Evolutionary conservation across 2,329 filamentous ascomycete genomes (phyloP).

Genomic region (Cladobotryum protrusum): DNA sequence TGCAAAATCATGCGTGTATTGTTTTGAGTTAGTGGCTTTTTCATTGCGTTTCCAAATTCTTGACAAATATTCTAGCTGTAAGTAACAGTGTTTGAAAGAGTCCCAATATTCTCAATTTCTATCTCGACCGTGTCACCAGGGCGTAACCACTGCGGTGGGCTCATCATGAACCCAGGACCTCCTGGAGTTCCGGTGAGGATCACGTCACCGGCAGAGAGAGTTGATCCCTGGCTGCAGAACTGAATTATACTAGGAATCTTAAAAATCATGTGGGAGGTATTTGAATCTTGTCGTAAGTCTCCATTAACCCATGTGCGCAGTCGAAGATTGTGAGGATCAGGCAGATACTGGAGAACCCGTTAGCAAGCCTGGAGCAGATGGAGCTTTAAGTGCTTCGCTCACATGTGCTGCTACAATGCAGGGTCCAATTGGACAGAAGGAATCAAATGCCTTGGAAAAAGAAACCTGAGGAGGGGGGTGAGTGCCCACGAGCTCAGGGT

Average conservation of each 20-base stretch:
- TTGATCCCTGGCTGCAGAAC: slow-evolving; percentile 36
- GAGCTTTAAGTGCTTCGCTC: slow-evolving; percentile 22
- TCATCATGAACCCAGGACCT: slow-evolving; percentile 1
- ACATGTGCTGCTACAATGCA: slow-evolving; percentile 35
- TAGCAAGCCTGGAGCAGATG: too few relatives aligned
- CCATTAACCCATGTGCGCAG: slow-evolving; percentile 43
- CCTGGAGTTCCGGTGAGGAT: slow-evolving; percentile 42
- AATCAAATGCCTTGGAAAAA: slow-evolving; percentile 53
- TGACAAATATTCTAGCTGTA: too few relatives aligned
- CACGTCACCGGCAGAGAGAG: slow-evolving; percentile 35
- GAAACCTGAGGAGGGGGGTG: slow-evolving; percentile 47
- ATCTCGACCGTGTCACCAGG: neutral
- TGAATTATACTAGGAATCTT: slow-evolving; percentile 31
- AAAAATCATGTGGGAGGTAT: slow-evolving; percentile 39
- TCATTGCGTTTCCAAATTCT: too few relatives aligned
- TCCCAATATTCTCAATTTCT: neutral
- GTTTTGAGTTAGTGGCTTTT: too few relatives aligned
- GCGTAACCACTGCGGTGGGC: neutral
- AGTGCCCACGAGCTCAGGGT: slow-evolving; percentile 39
- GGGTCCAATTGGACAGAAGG: slow-evolving; percentile 47
- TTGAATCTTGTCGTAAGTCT: slow-evolving; percentile 38
- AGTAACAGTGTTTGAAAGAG: too few relatives aligned
- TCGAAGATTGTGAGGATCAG: slow-evolving; percentile 33
- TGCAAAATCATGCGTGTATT: too few relatives aligned
- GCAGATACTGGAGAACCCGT: too few relatives aligned